These are phyloP conservation scores for Quercus gilva DNA, from an alignment of 306 rosid genomes.

Conservation along the genomic window DNA sequence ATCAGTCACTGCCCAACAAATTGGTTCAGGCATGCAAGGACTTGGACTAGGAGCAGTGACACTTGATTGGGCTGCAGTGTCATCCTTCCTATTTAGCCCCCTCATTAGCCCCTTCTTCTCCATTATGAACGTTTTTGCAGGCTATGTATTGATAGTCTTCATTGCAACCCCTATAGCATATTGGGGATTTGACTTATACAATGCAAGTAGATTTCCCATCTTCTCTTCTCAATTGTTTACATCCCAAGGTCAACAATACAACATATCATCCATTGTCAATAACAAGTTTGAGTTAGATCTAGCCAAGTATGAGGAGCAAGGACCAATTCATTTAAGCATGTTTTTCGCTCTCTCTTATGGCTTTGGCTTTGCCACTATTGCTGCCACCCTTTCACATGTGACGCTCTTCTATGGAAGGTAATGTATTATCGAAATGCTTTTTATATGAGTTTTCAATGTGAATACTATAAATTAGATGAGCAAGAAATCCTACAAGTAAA, in stretches of 20 bases:
- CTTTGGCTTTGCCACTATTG: conserved; percentile 76
- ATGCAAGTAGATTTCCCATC: conserved; percentile 59
- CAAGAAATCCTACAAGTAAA: too few species aligned
- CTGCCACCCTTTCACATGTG: conserved; percentile 74
- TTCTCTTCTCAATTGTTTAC: conserved; percentile 76
- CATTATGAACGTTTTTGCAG: conserved; percentile 58
- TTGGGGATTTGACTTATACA: conserved; percentile 57
- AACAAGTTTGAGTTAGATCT: conserved; percentile 54
- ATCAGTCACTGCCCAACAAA: conserved; percentile 74
- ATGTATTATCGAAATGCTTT: neutral
- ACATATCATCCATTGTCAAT: conserved; percentile 64
- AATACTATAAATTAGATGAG: too few species aligned
- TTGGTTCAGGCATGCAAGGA: conserved; percentile 81
- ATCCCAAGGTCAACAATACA: conserved; percentile 45
- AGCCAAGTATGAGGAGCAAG: conserved; percentile 51
- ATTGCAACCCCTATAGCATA: conserved; percentile 55
- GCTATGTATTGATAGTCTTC: conserved; percentile 49
- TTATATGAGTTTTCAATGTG: too few species aligned
- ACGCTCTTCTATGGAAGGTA: conserved; percentile 79
- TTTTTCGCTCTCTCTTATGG: conserved; percentile 72
- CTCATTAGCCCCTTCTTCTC: conserved; percentile 74
- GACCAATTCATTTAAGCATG: conserved; percentile 58
- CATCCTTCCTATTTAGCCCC: conserved; percentile 79
- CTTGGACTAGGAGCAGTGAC: conserved; percentile 72
- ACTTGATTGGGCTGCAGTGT: conserved; percentile 68